A percentile compares a stretch with the other conserved stretches of the same genome.
These are phyloP conservation scores for Trichoderma guizhouense DNA, from an alignment of 2,329 filamentous ascomycete species.

Conservation along the genomic window DNA sequence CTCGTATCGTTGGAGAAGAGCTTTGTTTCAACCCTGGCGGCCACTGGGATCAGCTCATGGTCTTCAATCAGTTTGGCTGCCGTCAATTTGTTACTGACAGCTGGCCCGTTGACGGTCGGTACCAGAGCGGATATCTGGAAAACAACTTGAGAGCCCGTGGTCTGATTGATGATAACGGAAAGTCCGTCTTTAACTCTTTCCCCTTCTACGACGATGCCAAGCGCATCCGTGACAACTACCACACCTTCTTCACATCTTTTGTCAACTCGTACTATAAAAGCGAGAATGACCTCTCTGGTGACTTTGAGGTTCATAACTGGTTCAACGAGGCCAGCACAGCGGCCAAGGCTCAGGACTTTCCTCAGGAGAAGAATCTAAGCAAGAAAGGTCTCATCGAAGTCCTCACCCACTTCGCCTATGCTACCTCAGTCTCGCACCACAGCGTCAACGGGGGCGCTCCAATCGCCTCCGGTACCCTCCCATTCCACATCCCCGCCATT, in stretches of 20 bases:
- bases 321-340: constrained; percentile 36
- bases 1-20: constrained; percentile 22
- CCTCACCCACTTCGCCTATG: constrained; percentile 36
- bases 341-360: constrained; percentile 21
- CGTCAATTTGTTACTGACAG: constrained; percentile 28
- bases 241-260: constrained; percentile 38
- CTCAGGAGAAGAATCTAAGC: constrained; percentile 39
- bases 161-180: constrained; percentile 33
- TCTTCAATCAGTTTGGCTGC: constrained; percentile 19
- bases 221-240: constrained; percentile 35
- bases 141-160: constrained; percentile 38
- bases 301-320: constrained; percentile 45
- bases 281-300: constrained; percentile 31
- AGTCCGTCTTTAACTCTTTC: constrained; percentile 40
- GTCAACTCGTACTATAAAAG: constrained; percentile 43
- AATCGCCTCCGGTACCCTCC: constrained; percentile 35
- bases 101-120: constrained; percentile 31
- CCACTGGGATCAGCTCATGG: constrained; percentile 31
- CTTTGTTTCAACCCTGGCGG: constrained; percentile 29
- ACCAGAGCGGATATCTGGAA: constrained; percentile 39
- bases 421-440: constrained; percentile 35
- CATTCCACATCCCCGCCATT: constrained; percentile 42
- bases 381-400: constrained; percentile 35
- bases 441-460: constrained; percentile 42
- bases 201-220: constrained; percentile 31